Percentiles rank a stretch among this genome's conserved stretches.
These are phyloP conservation scores for Mycena latifolia DNA, from an alignment of 768 basidiomycete genomes.

Conservation along the genomic window DNA sequence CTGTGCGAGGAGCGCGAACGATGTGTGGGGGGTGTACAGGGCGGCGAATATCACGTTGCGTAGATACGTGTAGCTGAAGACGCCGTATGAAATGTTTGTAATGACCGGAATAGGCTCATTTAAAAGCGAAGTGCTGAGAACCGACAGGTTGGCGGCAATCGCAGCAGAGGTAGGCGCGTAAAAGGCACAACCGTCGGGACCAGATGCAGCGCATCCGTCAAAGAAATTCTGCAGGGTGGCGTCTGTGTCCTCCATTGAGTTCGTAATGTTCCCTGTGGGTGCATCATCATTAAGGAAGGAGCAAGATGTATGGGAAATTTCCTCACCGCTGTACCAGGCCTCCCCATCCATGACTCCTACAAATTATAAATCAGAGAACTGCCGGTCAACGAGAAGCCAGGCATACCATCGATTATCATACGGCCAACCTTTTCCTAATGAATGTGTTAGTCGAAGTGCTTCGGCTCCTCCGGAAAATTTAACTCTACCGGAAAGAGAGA, in stretches of 20 bases:
- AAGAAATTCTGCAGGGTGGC: constrained; percentile 12
- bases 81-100: background rate
- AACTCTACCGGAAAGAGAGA: background rate
- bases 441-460: background rate
- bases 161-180: constrained; percentile 7
- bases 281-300: background rate
- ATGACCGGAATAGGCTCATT: constrained; percentile 15
- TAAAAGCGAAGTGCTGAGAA: background rate
- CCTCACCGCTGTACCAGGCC: no score
- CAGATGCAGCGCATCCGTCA: constrained; percentile 19
- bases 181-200: constrained; percentile 20
- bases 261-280: background rate
- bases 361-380: no score
- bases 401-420: background rate
- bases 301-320: background rate
- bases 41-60: constrained; percentile 6
- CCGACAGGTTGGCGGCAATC: constrained; percentile 5
- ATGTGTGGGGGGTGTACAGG: constrained; percentile 3
- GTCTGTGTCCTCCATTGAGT: background rate
- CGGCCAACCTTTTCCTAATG: constrained; percentile 1
- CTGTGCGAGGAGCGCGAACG: background rate
- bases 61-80: constrained; percentile 19
- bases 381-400: background rate
- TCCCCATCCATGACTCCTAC: background rate
- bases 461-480: background rate